Conservation (phyloP, 345 rosid genomes). For the Eucalyptus sideroxylon region DNA sequence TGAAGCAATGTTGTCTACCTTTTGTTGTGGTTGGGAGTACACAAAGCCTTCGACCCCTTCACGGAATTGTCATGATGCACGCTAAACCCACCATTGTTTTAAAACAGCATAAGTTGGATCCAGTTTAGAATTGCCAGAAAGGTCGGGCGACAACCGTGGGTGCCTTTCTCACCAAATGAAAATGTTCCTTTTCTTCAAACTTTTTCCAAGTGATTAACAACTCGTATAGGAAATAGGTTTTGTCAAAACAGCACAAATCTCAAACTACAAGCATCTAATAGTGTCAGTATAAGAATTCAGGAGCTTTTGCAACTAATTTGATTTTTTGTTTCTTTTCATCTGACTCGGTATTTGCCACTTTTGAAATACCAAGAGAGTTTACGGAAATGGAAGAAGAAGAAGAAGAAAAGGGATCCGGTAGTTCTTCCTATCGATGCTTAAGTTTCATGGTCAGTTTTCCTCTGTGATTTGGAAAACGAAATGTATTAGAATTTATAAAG, state of each 20-base stretch:
- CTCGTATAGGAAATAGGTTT: too few relatives aligned
- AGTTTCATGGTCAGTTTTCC: background rate
- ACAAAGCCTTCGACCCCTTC: too few relatives aligned
- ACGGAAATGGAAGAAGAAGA: background rate
- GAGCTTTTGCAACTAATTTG: background rate
- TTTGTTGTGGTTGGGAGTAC: too few relatives aligned
- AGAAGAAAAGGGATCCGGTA: background rate
- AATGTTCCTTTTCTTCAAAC: too few relatives aligned
- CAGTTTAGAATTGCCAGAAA: too few relatives aligned
- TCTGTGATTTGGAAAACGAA: background rate
- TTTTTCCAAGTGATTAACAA: too few relatives aligned
- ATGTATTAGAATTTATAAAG: background rate
- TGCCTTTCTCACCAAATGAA: too few relatives aligned
- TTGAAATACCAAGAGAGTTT: background rate
- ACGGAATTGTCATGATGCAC: too few relatives aligned
- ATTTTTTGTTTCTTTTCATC: background rate
- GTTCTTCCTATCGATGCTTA: background rate
- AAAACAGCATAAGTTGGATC: too few relatives aligned
- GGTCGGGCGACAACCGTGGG: too few relatives aligned
- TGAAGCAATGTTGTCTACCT: too few relatives aligned
- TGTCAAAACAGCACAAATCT: background rate
- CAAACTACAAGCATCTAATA: background rate
- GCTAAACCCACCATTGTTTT: too few relatives aligned
- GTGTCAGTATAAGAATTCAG: background rate
- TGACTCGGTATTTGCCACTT: background rate